phyloP scores from a whole-genome alignment of 1,139 yeast species.

The Yamadazyma mexicana region DNA sequence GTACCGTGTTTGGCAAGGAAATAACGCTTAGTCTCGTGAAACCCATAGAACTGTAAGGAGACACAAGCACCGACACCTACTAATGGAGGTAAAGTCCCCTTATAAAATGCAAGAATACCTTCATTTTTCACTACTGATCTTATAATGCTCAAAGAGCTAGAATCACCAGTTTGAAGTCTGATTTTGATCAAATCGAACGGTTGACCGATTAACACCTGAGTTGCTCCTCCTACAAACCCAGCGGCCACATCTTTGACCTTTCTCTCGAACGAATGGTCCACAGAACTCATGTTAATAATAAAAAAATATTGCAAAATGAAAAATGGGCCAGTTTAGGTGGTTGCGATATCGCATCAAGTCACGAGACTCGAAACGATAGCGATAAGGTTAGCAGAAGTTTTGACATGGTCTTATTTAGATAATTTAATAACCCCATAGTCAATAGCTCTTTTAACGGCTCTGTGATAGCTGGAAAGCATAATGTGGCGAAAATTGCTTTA shows the following conservation, averaged over 20 bases:
- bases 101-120: constrained; percentile 63
- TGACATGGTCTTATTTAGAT: no score
- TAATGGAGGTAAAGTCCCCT: constrained; percentile 47
- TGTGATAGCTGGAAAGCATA: no score
- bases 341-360: constrained; percentile 7
- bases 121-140: constrained; percentile 57
- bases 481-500: no score
- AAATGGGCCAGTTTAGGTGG: not conserved
- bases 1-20: constrained; percentile 30
- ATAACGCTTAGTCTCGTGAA: constrained; percentile 73
- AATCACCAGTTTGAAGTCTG: constrained; percentile 54
- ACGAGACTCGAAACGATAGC: constrained; percentile 7
- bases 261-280: constrained; percentile 54
- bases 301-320: not conserved
- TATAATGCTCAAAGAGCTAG: constrained; percentile 48
- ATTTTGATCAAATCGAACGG: constrained; percentile 73
- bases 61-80: constrained; percentile 74
- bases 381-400: no score
- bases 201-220: constrained; percentile 74
- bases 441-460: no score
- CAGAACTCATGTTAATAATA: constrained; percentile 8
- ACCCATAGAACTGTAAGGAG: constrained; percentile 72
- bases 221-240: constrained; percentile 55
- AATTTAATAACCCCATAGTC: no score
- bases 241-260: constrained; percentile 62